phyloP scores from a whole-genome alignment of 495 filamentous ascomycete species.

The Elaphomyces granulatus region DNA sequence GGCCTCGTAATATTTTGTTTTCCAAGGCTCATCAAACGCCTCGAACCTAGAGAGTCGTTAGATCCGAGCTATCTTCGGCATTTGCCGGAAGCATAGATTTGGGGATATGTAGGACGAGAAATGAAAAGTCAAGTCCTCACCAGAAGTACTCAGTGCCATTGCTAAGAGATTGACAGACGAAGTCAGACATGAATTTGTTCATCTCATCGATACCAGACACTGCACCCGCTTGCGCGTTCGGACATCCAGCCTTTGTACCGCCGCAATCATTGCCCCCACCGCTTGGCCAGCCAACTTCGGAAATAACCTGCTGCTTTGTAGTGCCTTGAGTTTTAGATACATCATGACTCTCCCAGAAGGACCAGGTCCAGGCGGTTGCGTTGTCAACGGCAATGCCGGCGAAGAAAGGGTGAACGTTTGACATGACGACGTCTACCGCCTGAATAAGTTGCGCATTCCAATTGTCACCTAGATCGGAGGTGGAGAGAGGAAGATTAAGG shows the following conservation, averaged over 20 bases:
- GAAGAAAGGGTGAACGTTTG: conserved; percentile 96
- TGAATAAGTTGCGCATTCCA: conserved; percentile 57
- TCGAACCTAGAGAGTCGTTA: conserved; percentile 46
- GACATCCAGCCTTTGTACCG: conserved; percentile 31
- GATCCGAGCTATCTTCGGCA: too few relatives aligned
- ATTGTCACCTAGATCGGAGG: conserved; percentile 78
- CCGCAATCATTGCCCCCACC: conserved; percentile 73
- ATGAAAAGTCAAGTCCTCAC: conserved; percentile 31
- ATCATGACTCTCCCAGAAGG: conserved; percentile 60
- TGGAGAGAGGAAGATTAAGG: conserved; percentile 65
- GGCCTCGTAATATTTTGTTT: conserved; percentile 51
- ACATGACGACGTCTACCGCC: conserved; percentile 79
- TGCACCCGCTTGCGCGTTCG: conserved; percentile 37
- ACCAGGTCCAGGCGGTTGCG: conserved; percentile 71
- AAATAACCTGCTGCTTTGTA: conserved; percentile 53
- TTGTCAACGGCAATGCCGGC: conserved; percentile 53
- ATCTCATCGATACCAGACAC: conserved; percentile 71
- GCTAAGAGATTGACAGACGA: conserved; percentile 63
- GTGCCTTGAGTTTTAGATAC: conserved; percentile 43
- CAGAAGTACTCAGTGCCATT: conserved; percentile 90
- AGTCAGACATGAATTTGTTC: conserved; percentile 76
- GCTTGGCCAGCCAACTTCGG: conserved; percentile 87
- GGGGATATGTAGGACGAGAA: conserved; percentile 3
- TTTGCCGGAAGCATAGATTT: too few relatives aligned
- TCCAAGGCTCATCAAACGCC: conserved; percentile 95